Evolutionary conservation across 768 basidiomycete species (phyloP).

Genomic region (Cytidiella melzeri): DNA sequence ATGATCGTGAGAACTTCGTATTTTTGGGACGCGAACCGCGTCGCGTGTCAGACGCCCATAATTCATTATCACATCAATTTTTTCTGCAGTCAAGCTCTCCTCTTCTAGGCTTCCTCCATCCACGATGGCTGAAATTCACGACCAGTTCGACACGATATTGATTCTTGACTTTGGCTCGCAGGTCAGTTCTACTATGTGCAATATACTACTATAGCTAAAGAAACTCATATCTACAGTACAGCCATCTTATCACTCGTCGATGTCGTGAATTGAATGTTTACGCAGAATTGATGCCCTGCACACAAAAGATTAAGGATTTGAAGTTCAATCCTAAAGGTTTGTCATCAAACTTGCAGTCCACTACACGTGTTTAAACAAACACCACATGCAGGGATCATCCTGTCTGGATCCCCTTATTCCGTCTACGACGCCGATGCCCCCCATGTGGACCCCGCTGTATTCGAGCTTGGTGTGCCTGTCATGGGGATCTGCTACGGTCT

Average conservation of each 20-base stretch:
- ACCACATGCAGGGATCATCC: constrained; percentile 78
- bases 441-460: constrained; percentile 89
- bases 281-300: constrained; percentile 96
- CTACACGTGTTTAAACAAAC: background rate
- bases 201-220: constrained; percentile 6
- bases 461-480: constrained; percentile 82
- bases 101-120: background rate
- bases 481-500: constrained; percentile 97
- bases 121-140: constrained; percentile 82
- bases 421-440: constrained; percentile 93
- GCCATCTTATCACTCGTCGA: constrained; percentile 94
- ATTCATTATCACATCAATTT: background rate
- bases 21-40: too few relatives aligned
- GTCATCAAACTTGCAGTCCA: background rate
- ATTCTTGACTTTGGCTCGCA: constrained; percentile 98
- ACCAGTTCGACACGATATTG: constrained; percentile 92
- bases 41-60: background rate
- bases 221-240: constrained; percentile 54
- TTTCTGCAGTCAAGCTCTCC: background rate
- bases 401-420: constrained; percentile 97
- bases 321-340: constrained; percentile 92
- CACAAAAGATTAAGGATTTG: constrained; percentile 80
- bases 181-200: constrained; percentile 36
- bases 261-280: constrained; percentile 97
- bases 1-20: too few relatives aligned